Evolutionary conservation across 331 rosid genomes (phyloP), one percentile per base, ranked within the genome.

Genomic region (Ulmus americana): DNA sequence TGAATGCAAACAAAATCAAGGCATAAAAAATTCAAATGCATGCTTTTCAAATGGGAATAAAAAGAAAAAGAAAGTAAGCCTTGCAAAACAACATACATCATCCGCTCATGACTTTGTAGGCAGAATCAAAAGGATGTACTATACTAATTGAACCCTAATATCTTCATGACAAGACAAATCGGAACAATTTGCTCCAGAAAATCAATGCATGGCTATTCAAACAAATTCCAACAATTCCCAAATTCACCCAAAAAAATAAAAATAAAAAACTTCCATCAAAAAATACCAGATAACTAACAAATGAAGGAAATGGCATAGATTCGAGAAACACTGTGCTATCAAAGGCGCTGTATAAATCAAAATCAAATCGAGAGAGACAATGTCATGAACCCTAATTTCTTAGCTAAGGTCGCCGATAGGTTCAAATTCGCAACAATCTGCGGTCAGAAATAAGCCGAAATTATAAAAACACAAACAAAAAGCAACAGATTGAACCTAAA

Each of bases 341-440:
- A 14, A 54, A 61, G 3, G 45, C n/a, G 16, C 15, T 4, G 14
- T 10, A 46, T 20, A 46, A 67, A 55, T 10, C 44, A 45, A 67
- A 55, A 45, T 43, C 56, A 39, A 22, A 39, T 39, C 15, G 10
- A 39, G 51, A 14, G 1, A 22, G 6, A 55, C 63, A 69, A 38
- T 28, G 18, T 12, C 28, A 51, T 51, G 46, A 70, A 70, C 80
- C 80, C 73, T 77, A 63, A 66, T 75, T 68, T 55, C 39, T 3
- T 15, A 47, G 6, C 49, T 10, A 15, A 41, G 7, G 45, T 73
- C 20, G 28, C 45, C 4, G 35, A 45, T 15, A 12, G 41, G 44
- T 16, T 14, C 53, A 75, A 28, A 59, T 65, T 61, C 18, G 47
- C 60, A 45, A 28, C 59, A 74, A 76, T 78, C 68, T 51, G 28